Base-by-base conservation (phyloP, 169 alveolate genomes). In the Plasmodium gaboni region DNA sequence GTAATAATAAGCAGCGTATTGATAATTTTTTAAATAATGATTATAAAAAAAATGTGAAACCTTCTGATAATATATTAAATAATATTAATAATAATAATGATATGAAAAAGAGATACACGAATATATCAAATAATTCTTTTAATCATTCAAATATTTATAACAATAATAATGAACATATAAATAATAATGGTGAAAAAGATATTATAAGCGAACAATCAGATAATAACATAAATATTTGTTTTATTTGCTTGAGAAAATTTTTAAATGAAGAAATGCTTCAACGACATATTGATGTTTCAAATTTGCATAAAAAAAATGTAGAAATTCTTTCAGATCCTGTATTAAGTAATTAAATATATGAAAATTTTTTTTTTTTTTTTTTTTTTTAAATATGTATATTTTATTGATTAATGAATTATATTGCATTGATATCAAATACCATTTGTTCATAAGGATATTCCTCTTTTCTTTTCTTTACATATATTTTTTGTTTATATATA, bases 171-270 rank as follows among this genome's bases (percentile, higher is more conserved):
- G 68, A 64, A 64, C 50, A 69, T 32, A n/a, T 28, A 19, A 44
- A 55, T 4, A 59, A 48, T 17, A 48, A n/a, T 50, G 70, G 1
- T 10, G 67, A 12, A 64, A 68, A 7, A 64, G 51, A 28, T 28
- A 42, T 42, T n/a, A 78, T 22, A 24, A 78, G 67, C 26, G 63
- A 78, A 17, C 74, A 48, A 38, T 32, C 53, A 13, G 42, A 46
- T 19, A 78, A 50, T 15, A 48, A 22, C 59, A 51, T 10, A 46
- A 42, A 64, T 48, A 90, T 94, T 26, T 94, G 96, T 60, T 87
- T 94, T 61, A 73, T 92, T 46, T 94, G 96, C 60, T 78, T 94
- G 44, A 60, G 96, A 50, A 85, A 71, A 88, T 94, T 94, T 70
- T 51, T 48, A 42, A 89, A 70, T 22, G 68, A 64, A 24, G 83